Percentiles rank a stretch among this genome's conserved stretches.
phyloP scores from a whole-genome alignment of 345 rosid genomes.

The Aquilaria yunnanensis region DNA sequence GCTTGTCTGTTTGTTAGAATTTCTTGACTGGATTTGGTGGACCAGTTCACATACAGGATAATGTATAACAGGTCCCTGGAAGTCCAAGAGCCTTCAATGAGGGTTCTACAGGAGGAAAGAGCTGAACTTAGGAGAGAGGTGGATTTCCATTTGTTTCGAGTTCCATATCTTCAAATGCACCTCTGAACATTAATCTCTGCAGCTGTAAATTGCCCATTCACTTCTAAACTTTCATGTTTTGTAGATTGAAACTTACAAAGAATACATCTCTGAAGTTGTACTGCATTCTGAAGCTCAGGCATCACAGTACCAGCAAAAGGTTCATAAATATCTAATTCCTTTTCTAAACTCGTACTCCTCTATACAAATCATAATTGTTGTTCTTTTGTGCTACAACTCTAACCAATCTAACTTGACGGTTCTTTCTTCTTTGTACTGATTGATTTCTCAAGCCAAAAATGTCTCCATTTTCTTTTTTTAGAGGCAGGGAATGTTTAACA shows the following conservation, averaged over 20 bases:
- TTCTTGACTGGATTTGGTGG: conserved; percentile 12
- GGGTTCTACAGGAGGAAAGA: conserved; percentile 49
- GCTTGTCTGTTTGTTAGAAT: conserved; percentile 14
- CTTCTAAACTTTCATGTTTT: conserved; percentile 13
- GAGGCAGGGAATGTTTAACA: too few species aligned
- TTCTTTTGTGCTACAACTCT: too few species aligned
- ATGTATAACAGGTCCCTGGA: conserved; percentile 31
- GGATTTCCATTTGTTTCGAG: conserved; percentile 8
- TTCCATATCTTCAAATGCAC: conserved; percentile 7
- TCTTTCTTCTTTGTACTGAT: too few species aligned
- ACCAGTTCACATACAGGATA: conserved; percentile 24
- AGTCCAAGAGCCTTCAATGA: conserved; percentile 48
- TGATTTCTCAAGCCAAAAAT: too few species aligned
- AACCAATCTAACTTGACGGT: too few species aligned
- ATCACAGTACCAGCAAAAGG: conserved; percentile 81
- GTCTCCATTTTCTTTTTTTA: too few species aligned
- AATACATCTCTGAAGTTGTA: conserved; percentile 67
- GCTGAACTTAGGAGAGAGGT: conserved; percentile 71
- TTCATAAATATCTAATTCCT: conserved; percentile 17
- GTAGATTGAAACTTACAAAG: conserved; percentile 70
- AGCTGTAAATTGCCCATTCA: conserved; percentile 1
- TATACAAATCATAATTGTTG: background rate
- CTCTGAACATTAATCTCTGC: conserved; percentile 2
- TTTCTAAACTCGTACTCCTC: background rate
- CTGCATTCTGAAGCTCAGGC: conserved; percentile 96